Percentiles rank a stretch among this genome's conserved stretches.
phyloP scores from a whole-genome alignment of 2,329 filamentous ascomycete genomes.

The Hirsutella minnesotensis region DNA sequence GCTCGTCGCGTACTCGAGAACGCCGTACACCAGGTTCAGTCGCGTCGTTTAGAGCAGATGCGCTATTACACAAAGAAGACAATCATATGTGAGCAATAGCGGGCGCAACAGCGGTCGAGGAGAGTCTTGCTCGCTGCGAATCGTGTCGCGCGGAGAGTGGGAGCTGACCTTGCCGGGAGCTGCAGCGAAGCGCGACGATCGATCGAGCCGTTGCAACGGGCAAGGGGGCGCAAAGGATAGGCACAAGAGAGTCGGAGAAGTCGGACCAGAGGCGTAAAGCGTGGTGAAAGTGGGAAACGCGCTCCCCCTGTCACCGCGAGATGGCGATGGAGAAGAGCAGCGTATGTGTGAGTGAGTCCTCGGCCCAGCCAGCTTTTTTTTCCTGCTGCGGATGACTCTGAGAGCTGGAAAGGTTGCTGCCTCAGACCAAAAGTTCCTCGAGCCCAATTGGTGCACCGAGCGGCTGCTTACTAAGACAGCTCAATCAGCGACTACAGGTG shows the following conservation, averaged over 20 bases:
- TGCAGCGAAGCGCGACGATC: not conserved
- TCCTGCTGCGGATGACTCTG: not conserved
- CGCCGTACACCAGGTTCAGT: not conserved
- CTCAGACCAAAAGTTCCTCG: conserved; percentile 19
- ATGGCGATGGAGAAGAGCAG: conserved; percentile 4
- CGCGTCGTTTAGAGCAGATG: not conserved
- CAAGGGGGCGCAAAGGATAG: conserved; percentile 2
- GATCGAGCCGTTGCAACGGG: not conserved
- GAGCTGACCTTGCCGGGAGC: not conserved
- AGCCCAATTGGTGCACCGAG: conserved; percentile 12
- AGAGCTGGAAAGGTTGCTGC: conserved; percentile 15
- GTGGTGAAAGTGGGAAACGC: conserved; percentile 7
- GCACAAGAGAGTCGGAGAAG: not conserved
- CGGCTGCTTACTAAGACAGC: conserved; percentile 10
- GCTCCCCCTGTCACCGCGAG: conserved; percentile 18
- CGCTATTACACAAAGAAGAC: too few species aligned
- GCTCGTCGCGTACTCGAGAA: not conserved
- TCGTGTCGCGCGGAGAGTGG: not conserved
- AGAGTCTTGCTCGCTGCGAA: too few species aligned
- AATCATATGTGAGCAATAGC: too few species aligned
- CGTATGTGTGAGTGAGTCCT: conserved; percentile 4
- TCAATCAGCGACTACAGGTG: conserved; percentile 15
- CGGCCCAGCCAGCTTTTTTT: conserved; percentile 19
- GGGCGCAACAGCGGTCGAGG: too few species aligned
- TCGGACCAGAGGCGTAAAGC: conserved; percentile 4